These are phyloP conservation scores for Aspergillus sclerotioniger DNA, from an alignment of 495 filamentous ascomycete species.

Conservation along the genomic window DNA sequence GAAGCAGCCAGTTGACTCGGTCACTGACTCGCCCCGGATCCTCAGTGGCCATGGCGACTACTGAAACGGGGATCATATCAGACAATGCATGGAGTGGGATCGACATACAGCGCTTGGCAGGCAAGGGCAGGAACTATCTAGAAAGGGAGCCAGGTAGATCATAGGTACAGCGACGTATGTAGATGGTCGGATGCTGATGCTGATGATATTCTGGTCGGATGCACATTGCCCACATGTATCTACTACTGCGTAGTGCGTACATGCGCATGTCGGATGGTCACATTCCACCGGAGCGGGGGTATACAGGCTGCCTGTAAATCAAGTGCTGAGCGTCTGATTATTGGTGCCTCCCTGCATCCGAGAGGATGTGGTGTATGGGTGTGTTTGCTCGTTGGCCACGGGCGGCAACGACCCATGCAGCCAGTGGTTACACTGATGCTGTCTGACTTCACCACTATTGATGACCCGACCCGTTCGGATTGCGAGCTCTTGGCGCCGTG, in stretches of 20 bases:
- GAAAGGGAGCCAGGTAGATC: slow-evolving; percentile 3
- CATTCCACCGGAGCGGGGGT: slow-evolving; percentile 16
- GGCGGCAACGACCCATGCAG: not conserved
- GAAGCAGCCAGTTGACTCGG: not conserved
- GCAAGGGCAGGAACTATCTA: slow-evolving; percentile 5
- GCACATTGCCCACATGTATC: slow-evolving; percentile 10
- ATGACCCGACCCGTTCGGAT: slow-evolving; percentile 6
- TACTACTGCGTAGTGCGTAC: slow-evolving; percentile 3
- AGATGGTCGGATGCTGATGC: not conserved
- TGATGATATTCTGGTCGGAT: not conserved
- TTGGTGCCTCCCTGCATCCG: slow-evolving; percentile 11
- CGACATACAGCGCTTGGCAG: slow-evolving; percentile 8
- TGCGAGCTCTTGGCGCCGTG: slow-evolving; percentile 13
- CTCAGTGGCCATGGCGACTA: not conserved
- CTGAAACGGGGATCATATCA: not conserved
- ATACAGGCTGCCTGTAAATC: not conserved
- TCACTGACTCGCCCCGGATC: not conserved
- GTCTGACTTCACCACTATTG: slow-evolving; percentile 15
- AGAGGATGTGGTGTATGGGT: not conserved
- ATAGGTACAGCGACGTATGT: not conserved
- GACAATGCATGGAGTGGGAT: not conserved
- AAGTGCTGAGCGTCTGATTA: not conserved
- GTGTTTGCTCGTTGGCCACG: slow-evolving; percentile 1
- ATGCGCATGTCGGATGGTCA: slow-evolving; percentile 11
- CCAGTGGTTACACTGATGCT: slow-evolving; percentile 7